phyloP scores from a whole-genome alignment of 1,284 basidiomycete genomes.

The Rhodofomes roseus region DNA sequence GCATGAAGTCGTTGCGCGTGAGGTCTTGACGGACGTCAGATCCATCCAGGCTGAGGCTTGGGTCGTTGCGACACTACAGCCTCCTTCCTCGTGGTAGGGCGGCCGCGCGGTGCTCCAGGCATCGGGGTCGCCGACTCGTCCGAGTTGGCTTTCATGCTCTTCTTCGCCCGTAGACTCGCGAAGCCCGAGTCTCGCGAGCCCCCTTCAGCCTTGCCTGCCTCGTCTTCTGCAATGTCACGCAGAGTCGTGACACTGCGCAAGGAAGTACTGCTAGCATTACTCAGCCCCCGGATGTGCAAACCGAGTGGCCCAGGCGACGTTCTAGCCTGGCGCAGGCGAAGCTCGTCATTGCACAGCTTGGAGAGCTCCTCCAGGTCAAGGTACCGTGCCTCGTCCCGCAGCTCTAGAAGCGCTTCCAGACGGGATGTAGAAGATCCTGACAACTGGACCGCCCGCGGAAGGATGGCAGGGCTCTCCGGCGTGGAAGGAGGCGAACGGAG shows the following conservation, averaged over 20 bases:
- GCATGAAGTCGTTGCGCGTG: not conserved
- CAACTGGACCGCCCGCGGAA: slow-evolving; percentile 59
- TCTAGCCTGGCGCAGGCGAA: slow-evolving; percentile 37
- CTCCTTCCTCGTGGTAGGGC: slow-evolving; percentile 17
- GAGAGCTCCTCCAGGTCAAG: slow-evolving; percentile 61
- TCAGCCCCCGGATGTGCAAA: slow-evolving; percentile 25
- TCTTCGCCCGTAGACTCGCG: slow-evolving; percentile 15
- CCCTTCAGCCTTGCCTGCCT: slow-evolving; percentile 5
- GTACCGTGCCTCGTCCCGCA: slow-evolving; percentile 71
- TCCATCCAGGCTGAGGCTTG: slow-evolving; percentile 23
- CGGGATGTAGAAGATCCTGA: slow-evolving; percentile 42
- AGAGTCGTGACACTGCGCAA: slow-evolving; percentile 29
- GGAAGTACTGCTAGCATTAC: slow-evolving; percentile 24
- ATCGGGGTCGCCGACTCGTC: slow-evolving; percentile 3
- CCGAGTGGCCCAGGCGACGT: slow-evolving; percentile 14
- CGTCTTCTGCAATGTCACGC: slow-evolving; percentile 24
- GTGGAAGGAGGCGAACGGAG: slow-evolving; percentile 51
- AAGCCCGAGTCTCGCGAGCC: slow-evolving; percentile 21
- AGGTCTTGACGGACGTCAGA: slow-evolving; percentile 12
- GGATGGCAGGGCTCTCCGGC: slow-evolving; percentile 42
- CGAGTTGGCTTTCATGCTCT: slow-evolving; percentile 7
- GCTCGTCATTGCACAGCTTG: slow-evolving; percentile 62
- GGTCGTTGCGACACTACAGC: slow-evolving; percentile 14
- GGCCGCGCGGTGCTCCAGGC: slow-evolving; percentile 14
- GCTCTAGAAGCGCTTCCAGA: slow-evolving; percentile 62